A percentile compares a stretch with the other conserved stretches of the same genome.
phyloP scores from a whole-genome alignment of 2,329 filamentous ascomycete genomes.

The Fusarium luffae region DNA sequence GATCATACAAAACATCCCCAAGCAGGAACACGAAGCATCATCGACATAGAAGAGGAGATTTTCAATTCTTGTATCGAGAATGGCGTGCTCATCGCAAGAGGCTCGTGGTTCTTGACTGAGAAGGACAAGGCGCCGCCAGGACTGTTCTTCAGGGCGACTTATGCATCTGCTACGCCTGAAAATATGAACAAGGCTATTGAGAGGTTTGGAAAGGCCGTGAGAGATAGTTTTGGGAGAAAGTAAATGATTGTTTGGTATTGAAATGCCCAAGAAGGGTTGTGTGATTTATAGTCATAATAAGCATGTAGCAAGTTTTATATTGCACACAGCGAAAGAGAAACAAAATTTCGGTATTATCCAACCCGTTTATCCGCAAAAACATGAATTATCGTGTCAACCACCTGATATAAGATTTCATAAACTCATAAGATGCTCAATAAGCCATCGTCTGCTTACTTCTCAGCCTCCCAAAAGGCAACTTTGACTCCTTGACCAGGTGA shows the following conservation, averaged over 20 bases:
- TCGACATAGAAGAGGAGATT: conserved; percentile 85
- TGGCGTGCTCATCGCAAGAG: conserved; percentile 83
- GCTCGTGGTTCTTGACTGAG: conserved; percentile 92
- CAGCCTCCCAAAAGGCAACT: conserved; percentile 65
- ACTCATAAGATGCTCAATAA: not conserved
- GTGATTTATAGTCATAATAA: not conserved
- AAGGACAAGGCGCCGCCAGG: conserved; percentile 67
- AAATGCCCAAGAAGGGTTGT: not conserved
- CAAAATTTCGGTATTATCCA: not conserved
- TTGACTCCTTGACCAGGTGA: conserved; percentile 68
- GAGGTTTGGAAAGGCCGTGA: conserved; percentile 80
- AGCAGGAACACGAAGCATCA: conserved; percentile 62
- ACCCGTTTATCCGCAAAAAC: not conserved
- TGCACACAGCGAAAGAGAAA: not conserved
- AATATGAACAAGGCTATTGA: conserved; percentile 78
- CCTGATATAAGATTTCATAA: not conserved
- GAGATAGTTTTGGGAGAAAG: conserved; percentile 61
- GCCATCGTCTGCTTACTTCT: conserved; percentile 35
- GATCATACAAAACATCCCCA: conserved; percentile 74
- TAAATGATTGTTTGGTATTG: conserved; percentile 16
- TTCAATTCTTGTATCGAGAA: conserved; percentile 80
- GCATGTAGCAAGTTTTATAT: not conserved
- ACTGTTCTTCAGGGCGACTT: conserved; percentile 91
- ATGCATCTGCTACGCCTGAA: conserved; percentile 79
- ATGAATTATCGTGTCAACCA: not conserved